Evolutionary conservation across 2,329 filamentous ascomycete genomes (phyloP).

Genomic region (Fusarium albidum): DNA sequence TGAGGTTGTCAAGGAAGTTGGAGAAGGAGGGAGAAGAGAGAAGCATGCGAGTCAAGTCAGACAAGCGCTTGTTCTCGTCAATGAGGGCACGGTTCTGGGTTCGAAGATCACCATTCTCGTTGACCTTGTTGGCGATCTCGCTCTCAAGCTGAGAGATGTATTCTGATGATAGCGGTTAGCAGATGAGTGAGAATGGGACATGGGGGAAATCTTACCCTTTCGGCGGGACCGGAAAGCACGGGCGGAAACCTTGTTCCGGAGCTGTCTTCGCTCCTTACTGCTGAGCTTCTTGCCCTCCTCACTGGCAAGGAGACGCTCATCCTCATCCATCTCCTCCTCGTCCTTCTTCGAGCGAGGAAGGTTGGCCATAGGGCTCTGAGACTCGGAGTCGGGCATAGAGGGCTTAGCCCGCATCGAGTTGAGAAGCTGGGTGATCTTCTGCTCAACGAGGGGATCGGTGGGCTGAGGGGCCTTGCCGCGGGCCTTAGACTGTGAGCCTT

Average conservation of each 20-base stretch:
- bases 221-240: conserved; percentile 96
- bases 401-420: conserved; percentile 89
- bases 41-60: conserved; percentile 81
- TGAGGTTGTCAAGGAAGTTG: conserved; percentile 78
- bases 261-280: conserved; percentile 94
- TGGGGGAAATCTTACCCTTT: conserved; percentile 77
- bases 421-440: conserved; percentile 91
- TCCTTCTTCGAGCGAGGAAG: conserved; percentile 85
- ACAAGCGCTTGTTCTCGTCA: conserved; percentile 85
- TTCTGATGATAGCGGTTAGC: conserved; percentile 66
- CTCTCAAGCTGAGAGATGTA: conserved; percentile 95
- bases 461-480: conserved; percentile 61
- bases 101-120: conserved; percentile 83
- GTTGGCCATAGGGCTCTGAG: conserved; percentile 65
- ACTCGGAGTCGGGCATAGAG: conserved; percentile 55
- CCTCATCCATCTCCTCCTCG: conserved; percentile 98
- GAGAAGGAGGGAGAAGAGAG: conserved; percentile 84
- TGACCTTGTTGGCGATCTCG: conserved; percentile 84
- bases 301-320: conserved; percentile 91
- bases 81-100: conserved; percentile 81
- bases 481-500: conserved; percentile 57
- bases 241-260: conserved; percentile 99
- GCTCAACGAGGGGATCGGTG: conserved; percentile 79
- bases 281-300: conserved; percentile 99
- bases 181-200: background rate